Evolutionary conservation across 169 alveolate genomes (phyloP).

Genomic region (Plasmodium malariae): DNA sequence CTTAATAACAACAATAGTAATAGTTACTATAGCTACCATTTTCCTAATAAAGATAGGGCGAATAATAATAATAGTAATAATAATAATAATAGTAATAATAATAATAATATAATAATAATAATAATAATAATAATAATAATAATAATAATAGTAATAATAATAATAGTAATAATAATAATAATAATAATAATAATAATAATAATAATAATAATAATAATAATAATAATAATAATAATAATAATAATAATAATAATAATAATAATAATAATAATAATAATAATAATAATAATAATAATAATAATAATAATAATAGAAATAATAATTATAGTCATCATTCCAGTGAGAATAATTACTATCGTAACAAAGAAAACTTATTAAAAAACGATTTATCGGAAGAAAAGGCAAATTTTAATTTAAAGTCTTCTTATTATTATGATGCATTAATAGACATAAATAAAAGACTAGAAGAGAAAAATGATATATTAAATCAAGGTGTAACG

Average conservation of each 20-base stretch:
- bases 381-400: not conserved
- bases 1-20: too few species aligned
- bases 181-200: not conserved
- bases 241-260: not conserved
- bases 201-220: not conserved
- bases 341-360: not conserved
- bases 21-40: not conserved
- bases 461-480: conserved; percentile 52
- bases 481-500: conserved; percentile 77
- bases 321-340: not conserved
- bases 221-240: not conserved
- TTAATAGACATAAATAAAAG: conserved; percentile 18
- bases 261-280: not conserved
- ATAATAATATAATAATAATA: not conserved
- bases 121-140: not conserved
- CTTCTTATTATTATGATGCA: conserved; percentile 16
- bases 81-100: not conserved
- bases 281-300: not conserved
- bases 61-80: too few species aligned
- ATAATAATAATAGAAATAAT: not conserved
- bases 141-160: not conserved
- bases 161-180: not conserved
- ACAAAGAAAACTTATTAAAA: not conserved
- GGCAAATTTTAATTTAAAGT: not conserved
- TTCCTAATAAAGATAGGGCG: too few species aligned